phyloP scores from a whole-genome alignment of 257 asterid species.

The Scutellaria baicalensis region DNA sequence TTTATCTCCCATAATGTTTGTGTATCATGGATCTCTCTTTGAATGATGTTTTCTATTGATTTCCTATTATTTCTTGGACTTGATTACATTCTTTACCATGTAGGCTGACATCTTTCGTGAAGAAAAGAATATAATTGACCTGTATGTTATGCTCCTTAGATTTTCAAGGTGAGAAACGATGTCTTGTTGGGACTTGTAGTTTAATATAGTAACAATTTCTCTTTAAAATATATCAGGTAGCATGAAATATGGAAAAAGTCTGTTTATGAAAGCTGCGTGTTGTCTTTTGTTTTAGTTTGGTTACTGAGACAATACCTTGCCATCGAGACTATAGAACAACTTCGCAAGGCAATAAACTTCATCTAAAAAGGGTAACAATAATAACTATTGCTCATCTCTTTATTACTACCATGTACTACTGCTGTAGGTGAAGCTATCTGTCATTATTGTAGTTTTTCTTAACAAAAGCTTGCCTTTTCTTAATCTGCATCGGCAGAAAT shows the following conservation, averaged over 20 bases:
- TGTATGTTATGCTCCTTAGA: constrained; percentile 89
- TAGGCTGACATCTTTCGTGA: constrained; percentile 91
- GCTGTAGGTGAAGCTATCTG: not conserved
- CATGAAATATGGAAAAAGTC: constrained; percentile 19
- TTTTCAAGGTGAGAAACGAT: constrained; percentile 76
- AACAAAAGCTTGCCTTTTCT: not conserved
- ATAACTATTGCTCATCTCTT: not conserved
- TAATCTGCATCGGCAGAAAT: constrained; percentile 38
- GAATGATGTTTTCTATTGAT: constrained; percentile 1
- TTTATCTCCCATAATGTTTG: not conserved
- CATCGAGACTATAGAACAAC: constrained; percentile 78
- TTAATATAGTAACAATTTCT: constrained; percentile 3
- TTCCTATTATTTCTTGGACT: constrained; percentile 14
- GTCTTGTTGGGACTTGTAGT: not conserved
- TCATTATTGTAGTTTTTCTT: not conserved
- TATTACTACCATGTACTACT: constrained; percentile 8
- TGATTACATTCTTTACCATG: constrained; percentile 15
- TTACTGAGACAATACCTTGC: constrained; percentile 82
- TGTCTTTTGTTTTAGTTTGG: constrained; percentile 63
- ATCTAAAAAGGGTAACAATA: constrained; percentile 48
- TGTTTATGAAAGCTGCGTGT: constrained; percentile 24
- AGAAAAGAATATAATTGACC: constrained; percentile 72
- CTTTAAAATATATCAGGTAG: constrained; percentile 11
- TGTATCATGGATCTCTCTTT: constrained; percentile 4
- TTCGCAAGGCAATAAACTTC: constrained; percentile 44